Evolutionary conservation across 129 eudicot genomes (phyloP).

Genomic region (Escallonia rubra): DNA sequence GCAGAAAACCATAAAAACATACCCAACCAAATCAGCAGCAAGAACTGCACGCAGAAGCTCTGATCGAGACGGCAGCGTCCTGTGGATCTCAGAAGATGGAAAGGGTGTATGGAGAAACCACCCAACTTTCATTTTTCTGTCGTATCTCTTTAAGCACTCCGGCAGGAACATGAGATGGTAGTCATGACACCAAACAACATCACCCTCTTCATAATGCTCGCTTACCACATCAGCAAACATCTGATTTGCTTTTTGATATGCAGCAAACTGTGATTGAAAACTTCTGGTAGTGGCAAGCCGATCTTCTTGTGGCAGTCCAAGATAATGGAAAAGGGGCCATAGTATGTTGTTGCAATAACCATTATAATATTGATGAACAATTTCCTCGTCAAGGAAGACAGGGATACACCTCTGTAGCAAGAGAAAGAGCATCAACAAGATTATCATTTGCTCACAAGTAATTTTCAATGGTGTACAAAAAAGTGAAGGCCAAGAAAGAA

Average conservation of each 20-base stretch:
- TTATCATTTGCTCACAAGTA: background rate
- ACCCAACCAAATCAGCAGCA: constrained; percentile 98
- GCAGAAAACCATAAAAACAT: constrained; percentile 10
- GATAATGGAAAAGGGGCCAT: constrained; percentile 96
- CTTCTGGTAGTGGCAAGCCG: constrained; percentile 90
- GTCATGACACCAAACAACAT: constrained; percentile 98
- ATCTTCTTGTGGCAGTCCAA: constrained; percentile 94
- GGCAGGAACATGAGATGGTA: constrained; percentile 98
- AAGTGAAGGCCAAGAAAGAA: background rate
- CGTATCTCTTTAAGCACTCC: constrained; percentile 63
- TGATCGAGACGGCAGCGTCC: constrained; percentile 92
- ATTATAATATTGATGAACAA: constrained; percentile 84
- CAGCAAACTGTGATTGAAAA: constrained; percentile 92
- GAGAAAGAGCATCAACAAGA: background rate
- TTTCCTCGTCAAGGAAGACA: constrained; percentile 85
- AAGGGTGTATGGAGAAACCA: constrained; percentile 98
- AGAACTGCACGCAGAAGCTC: constrained; percentile 90
- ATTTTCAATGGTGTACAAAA: background rate
- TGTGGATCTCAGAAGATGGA: constrained; percentile 95
- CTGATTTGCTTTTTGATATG: constrained; percentile 89
- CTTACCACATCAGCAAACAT: constrained; percentile 97
- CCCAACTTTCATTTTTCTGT: constrained; percentile 92
- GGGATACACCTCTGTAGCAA: constrained; percentile 85
- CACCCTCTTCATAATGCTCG: constrained; percentile 86
- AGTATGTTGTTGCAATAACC: constrained; percentile 94